Evolutionary conservation across 192 early-diverging fungal species (phyloP), one percentile per base, ranked within the genome.

Genomic region (Geranomyces variabilis): DNA sequence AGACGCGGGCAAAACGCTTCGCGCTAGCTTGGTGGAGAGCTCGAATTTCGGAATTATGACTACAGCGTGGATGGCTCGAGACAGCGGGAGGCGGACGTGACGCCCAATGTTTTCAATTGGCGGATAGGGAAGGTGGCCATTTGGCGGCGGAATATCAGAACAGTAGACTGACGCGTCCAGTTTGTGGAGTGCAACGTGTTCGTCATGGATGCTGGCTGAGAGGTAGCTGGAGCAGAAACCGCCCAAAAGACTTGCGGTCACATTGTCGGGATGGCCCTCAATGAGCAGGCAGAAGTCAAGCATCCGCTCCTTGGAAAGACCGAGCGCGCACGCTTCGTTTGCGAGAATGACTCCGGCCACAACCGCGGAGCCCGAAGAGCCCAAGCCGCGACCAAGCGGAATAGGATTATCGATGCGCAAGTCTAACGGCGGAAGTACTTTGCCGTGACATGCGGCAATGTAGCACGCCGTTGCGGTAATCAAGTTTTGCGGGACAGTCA

Each of bases 261-360:
- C 93, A 79, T 99, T 99, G 67, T 99, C 97, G 1, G 97, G 97
- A 73, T 99, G 97, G 56, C 93, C 92, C 80, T 99, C 97, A 22
- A 97, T 90, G 83, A 92, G 87, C 70, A 96, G 74, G 67, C 90
- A 93, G 62, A 89, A 96, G 74, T 99, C 96, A 22, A 99, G 84
- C 83, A 98, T 84, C 44, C 93, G 86, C 67, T 94, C 89, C 47
- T 85, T 80, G 8, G 79, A 70, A 77, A 97, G 80, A 6, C 77
- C 68, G 45, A 98, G 84, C 15, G 82, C 68, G 49, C 90, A 91
- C 8, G 90, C 80, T 28, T 85, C 84, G 69, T 96, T 82, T 24
- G 93, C 97, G 48, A 98, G 75, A 13, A 92, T 69, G 13, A 95
- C 92, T 48, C 96, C 97, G 21, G 93, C 94, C 0, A 99, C 95